Evolutionary conservation across 2,329 filamentous ascomycete species (phyloP).

Genomic region (Aureobasidium subglaciale): DNA sequence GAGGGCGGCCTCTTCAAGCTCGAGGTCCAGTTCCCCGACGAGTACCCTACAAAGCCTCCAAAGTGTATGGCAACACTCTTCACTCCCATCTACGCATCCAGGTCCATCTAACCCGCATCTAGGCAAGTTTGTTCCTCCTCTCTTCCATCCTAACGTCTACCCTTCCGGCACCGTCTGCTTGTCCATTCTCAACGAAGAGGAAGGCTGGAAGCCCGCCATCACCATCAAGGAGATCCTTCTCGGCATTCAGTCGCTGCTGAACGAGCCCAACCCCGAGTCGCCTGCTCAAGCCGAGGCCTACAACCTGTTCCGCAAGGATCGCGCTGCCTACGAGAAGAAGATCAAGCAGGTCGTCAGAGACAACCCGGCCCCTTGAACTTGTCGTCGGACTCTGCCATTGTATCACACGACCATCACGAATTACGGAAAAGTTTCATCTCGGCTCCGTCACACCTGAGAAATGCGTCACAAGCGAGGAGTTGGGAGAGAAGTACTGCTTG

Average conservation of each 20-base stretch:
- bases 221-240: conserved; percentile 97
- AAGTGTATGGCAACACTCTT: conserved; percentile 64
- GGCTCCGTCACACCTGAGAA: neutral
- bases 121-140: conserved; percentile 94
- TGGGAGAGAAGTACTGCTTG: neutral
- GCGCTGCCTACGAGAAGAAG: conserved; percentile 77
- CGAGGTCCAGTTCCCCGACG: conserved; percentile 86
- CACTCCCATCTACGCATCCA: neutral
- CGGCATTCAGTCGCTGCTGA: conserved; percentile 89
- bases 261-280: conserved; percentile 95
- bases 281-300: conserved; percentile 96
- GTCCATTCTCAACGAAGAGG: conserved; percentile 95
- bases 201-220: conserved; percentile 97
- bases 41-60: conserved; percentile 96
- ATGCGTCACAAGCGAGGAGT: neutral
- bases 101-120: conserved; percentile 12
- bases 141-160: conserved; percentile 98
- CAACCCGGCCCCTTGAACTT: conserved; percentile 70
- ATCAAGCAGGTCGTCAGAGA: conserved; percentile 81
- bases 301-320: conserved; percentile 91
- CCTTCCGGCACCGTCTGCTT: conserved; percentile 96
- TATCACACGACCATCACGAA: neutral
- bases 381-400: neutral
- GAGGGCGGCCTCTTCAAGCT: conserved; percentile 96
- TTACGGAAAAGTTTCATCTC: neutral